A percentile compares a stretch with the other conserved stretches of the same genome.
Evolutionary conservation across 805 yeast species (phyloP).

Genomic region (Candida broadrunensis): DNA sequence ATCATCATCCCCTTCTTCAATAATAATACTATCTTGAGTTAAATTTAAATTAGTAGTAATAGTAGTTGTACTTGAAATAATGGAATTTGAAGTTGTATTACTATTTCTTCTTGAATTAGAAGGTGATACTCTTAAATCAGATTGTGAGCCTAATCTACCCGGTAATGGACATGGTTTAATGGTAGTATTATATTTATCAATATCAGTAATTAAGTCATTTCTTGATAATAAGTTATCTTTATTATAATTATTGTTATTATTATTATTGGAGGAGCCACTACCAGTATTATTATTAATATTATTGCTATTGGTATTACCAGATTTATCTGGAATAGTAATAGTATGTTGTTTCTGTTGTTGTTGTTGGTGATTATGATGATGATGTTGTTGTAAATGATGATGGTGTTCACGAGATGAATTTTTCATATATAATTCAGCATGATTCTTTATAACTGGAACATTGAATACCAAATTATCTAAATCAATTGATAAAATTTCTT

Average conservation of each 20-base stretch:
- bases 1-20: slow-evolving; percentile 15
- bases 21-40: slow-evolving; percentile 13
- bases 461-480: slow-evolving; percentile 37
- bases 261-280: neutral
- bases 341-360: neutral
- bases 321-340: neutral
- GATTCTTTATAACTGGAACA: slow-evolving; percentile 39
- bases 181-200: slow-evolving; percentile 12
- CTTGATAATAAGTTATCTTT: slow-evolving; percentile 15
- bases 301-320: too few species aligned
- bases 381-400: neutral
- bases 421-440: slow-evolving; percentile 27
- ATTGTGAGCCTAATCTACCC: slow-evolving; percentile 17
- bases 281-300: neutral
- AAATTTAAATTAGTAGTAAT: neutral
- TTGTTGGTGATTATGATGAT: neutral
- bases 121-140: slow-evolving; percentile 3
- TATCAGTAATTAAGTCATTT: slow-evolving; percentile 21
- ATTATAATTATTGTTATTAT: neutral
- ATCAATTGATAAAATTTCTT: slow-evolving; percentile 35
- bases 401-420: neutral
- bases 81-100: slow-evolving; percentile 6
- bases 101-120: slow-evolving; percentile 8
- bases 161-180: slow-evolving; percentile 29
- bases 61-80: slow-evolving; percentile 1